phyloP scores from a whole-genome alignment of 495 filamentous ascomycete species.

The Lasiosphaeria ovina region DNA sequence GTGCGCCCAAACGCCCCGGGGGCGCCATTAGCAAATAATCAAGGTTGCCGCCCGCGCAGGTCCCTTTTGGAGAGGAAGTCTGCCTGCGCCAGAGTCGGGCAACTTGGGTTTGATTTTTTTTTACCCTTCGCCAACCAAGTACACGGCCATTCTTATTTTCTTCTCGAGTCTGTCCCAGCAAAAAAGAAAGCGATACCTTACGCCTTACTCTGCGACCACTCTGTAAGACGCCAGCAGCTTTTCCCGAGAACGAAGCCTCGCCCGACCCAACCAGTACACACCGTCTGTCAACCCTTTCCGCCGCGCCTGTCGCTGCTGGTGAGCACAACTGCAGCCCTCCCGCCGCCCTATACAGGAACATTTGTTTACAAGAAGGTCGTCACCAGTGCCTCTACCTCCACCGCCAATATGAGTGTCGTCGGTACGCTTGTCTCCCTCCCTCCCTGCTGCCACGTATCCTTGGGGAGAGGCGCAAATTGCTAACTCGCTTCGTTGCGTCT shows the following conservation, averaged over 20 bases:
- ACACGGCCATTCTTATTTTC: constrained; percentile 1
- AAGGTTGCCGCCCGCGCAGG: background rate
- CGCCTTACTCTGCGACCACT: background rate
- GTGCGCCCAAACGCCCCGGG: constrained; percentile 24
- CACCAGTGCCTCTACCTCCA: constrained; percentile 23
- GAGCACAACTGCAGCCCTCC: constrained; percentile 3
- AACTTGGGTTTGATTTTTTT: constrained; percentile 22
- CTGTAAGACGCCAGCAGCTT: constrained; percentile 1
- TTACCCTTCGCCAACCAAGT: constrained; percentile 12
- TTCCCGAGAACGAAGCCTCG: constrained; percentile 1
- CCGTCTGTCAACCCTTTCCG: constrained; percentile 4
- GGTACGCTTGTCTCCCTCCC: constrained; percentile 29
- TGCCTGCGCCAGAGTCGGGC: constrained; percentile 19
- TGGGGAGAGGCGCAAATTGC: constrained; percentile 14
- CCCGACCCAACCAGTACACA: too few species aligned
- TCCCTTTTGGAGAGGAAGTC: constrained; percentile 13
- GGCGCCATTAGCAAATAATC: constrained; percentile 20
- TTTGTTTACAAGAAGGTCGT: constrained; percentile 29
- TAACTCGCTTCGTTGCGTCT: constrained; percentile 3
- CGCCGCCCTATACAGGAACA: background rate
- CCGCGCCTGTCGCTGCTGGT: constrained; percentile 15
- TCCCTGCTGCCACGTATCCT: background rate
- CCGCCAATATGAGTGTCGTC: constrained; percentile 51
- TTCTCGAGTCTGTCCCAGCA: background rate
- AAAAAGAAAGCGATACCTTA: constrained; percentile 12